Evolutionary conservation across 345 rosid genomes (phyloP), one percentile per base, ranked within the genome.

Genomic region (Populus ilicifolia): DNA sequence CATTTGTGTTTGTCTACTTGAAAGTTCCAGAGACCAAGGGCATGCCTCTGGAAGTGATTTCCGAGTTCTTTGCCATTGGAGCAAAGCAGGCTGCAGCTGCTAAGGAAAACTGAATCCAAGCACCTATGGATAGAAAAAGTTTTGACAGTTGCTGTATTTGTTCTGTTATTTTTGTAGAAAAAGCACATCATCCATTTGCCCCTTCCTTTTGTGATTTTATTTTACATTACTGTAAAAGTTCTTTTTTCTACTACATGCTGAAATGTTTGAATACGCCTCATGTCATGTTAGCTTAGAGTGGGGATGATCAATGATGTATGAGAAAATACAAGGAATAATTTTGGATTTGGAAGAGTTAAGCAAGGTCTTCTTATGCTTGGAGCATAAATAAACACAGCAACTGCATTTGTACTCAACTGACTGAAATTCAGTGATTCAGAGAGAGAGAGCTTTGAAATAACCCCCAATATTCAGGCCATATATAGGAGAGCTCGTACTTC

Each of bases 21-120:
- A 89, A 91, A 85, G 93, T 92, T 30, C 98, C 99, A 2, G 98
- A 96, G 86, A 96, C 98, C 69, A 94, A 94, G 75, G 98, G 97
- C 67, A 96, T 96, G 98, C 99, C 98, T 14, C 96, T 96, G 66
- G 99, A 96, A 87, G 98, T 96, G 75, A 92, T 96, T 35, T 82
- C 93, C 0, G 98, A 94, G 87, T 92, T 96, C 90, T 92, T 96
- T 79, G 79, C 93, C 21, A 81, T 96, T 25, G 99, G 98, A 38
- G 97, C 93, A 41, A 91, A 86, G 83, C 96, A 86, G 77, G 90
- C 80, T 68, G 90, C 81, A 61, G 88, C 86, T 75, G 87, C 78
- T 52, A 91, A 87, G 88, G 48, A 44, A 70, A 74, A 86, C 70
- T 91, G 85, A 90, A 64, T 8, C n/a, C 67, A 14, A 67, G 50